Conservation (phyloP, 768 basidiomycete genomes). For the Ephemerocybe angulata region DNA sequence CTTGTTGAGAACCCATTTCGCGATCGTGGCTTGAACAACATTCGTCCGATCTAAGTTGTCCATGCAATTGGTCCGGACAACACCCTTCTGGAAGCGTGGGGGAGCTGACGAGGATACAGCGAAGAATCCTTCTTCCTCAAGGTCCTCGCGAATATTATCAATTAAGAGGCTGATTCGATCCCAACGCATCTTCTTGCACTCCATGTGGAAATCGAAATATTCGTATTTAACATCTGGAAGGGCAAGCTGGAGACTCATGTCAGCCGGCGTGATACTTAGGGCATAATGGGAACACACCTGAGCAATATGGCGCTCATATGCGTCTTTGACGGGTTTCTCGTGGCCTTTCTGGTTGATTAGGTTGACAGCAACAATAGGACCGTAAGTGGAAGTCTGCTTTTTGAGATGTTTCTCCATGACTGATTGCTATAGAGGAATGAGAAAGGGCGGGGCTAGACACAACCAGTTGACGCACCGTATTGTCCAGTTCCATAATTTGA, state of each 20-base stretch:
- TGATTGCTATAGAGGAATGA: slow-evolving; percentile 45
- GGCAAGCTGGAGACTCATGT: slow-evolving; percentile 44
- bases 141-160: slow-evolving; percentile 68
- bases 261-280: neutral
- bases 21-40: slow-evolving; percentile 90
- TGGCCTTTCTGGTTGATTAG: slow-evolving; percentile 91
- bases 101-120: slow-evolving; percentile 46
- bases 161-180: slow-evolving; percentile 85
- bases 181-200: slow-evolving; percentile 94
- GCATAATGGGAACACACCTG: slow-evolving; percentile 40
- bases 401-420: slow-evolving; percentile 72
- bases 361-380: slow-evolving; percentile 77
- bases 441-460: neutral
- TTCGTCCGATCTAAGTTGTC: slow-evolving; percentile 96
- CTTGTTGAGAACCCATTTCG: slow-evolving; percentile 75
- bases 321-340: slow-evolving; percentile 93
- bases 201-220: slow-evolving; percentile 97
- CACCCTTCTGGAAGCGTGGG: slow-evolving; percentile 63
- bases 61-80: slow-evolving; percentile 96
- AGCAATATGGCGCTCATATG: slow-evolving; percentile 75
- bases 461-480: slow-evolving; percentile 56
- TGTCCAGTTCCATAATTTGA: slow-evolving; percentile 89
- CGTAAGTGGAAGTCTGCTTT: slow-evolving; percentile 71
- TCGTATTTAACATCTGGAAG: slow-evolving; percentile 74
- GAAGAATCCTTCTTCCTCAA: slow-evolving; percentile 75